These are phyloP conservation scores for Capronia epimyces DNA, from an alignment of 2,329 filamentous ascomycete species.

Conservation along the genomic window DNA sequence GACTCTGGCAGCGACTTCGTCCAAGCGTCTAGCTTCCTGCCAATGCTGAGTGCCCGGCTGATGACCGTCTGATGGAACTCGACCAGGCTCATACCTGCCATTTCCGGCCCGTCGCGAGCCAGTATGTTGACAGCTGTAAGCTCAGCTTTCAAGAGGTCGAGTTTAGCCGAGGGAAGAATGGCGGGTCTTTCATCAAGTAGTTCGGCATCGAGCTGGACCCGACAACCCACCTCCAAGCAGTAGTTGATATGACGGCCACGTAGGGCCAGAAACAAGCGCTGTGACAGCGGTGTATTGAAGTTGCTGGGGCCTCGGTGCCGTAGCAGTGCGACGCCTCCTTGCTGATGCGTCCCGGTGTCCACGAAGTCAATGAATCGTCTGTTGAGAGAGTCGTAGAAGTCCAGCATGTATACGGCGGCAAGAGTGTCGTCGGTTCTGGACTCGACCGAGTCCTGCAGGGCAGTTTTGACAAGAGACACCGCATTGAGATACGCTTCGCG, in stretches of 20 bases:
- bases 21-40: conserved; percentile 17
- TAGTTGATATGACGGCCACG: conserved; percentile 21
- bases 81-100: not conserved
- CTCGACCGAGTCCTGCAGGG: conserved; percentile 11
- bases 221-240: conserved; percentile 9
- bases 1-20: conserved; percentile 12
- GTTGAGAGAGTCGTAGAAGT: conserved; percentile 23
- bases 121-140: conserved; percentile 13
- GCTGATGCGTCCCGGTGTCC: conserved; percentile 20
- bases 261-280: conserved; percentile 15
- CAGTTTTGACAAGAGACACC: conserved; percentile 7
- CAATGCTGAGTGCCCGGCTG: conserved; percentile 6
- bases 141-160: conserved; percentile 19
- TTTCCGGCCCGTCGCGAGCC: conserved; percentile 5
- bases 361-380: conserved; percentile 17
- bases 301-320: conserved; percentile 14
- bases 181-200: conserved; percentile 10
- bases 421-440: conserved; percentile 17
- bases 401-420: conserved; percentile 23
- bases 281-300: conserved; percentile 16
- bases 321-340: conserved; percentile 21
- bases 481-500: conserved; percentile 14
- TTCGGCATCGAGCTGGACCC: conserved; percentile 7
- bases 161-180: conserved; percentile 15
- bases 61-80: conserved; percentile 16